Evolutionary conservation across 2,329 filamentous ascomycete species (phyloP).

Genomic region (Chlorencoelia australis): DNA sequence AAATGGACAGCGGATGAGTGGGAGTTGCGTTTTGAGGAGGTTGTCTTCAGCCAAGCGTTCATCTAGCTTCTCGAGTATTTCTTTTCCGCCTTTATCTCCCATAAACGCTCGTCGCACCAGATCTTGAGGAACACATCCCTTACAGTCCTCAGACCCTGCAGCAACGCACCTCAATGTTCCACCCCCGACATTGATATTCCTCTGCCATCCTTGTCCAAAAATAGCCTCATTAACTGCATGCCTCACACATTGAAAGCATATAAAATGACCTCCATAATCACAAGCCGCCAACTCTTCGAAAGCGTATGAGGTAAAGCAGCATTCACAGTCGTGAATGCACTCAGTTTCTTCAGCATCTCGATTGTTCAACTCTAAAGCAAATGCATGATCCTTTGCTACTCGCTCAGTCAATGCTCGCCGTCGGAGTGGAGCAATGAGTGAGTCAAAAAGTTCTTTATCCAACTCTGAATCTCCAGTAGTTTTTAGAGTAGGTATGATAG

Average conservation of each 20-base stretch:
- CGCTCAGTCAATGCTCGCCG: constrained; percentile 33
- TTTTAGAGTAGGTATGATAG: constrained; percentile 50
- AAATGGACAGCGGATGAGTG: constrained; percentile 77
- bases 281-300: constrained; percentile 72
- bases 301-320: constrained; percentile 61
- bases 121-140: constrained; percentile 59
- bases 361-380: constrained; percentile 45
- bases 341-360: constrained; percentile 48
- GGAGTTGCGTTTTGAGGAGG: constrained; percentile 61
- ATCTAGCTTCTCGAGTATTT: constrained; percentile 67
- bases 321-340: constrained; percentile 60
- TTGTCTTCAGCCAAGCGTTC: constrained; percentile 68
- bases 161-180: constrained; percentile 80
- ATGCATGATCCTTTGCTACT: constrained; percentile 40
- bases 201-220: constrained; percentile 86
- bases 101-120: constrained; percentile 65
- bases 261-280: constrained; percentile 55
- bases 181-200: constrained; percentile 61
- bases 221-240: constrained; percentile 76
- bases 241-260: constrained; percentile 76
- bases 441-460: constrained; percentile 49
- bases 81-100: constrained; percentile 56
- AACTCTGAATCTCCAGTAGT: constrained; percentile 56
- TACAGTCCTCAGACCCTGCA: constrained; percentile 58
- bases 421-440: constrained; percentile 46